A percentile compares a stretch with the other conserved stretches of the same genome.
Evolutionary conservation across 2,329 filamentous ascomycete species (phyloP).

Genomic region (Diaporthe australafricana): DNA sequence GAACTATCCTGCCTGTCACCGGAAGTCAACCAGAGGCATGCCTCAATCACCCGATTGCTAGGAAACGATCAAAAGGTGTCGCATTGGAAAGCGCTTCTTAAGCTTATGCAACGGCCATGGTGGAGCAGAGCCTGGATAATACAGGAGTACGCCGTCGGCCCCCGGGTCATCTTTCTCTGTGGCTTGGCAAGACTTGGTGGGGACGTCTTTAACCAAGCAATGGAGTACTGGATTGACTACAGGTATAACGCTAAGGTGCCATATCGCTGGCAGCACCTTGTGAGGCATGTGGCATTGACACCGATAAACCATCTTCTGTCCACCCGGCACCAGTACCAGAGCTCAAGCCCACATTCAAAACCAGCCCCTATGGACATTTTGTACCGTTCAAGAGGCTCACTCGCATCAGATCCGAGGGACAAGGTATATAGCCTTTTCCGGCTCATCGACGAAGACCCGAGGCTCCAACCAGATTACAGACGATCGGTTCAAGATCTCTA

Average conservation of each 20-base stretch:
- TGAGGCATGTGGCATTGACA: not conserved
- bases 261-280: not conserved
- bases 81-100: not conserved
- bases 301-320: not conserved
- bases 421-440: constrained; percentile 16
- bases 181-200: not conserved
- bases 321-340: constrained; percentile 18
- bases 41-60: not conserved
- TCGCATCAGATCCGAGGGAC: constrained; percentile 1
- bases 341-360: not conserved
- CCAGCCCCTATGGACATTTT: constrained; percentile 10
- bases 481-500: not conserved
- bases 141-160: constrained; percentile 8
- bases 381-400: not conserved
- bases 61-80: not conserved
- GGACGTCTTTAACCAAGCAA: not conserved
- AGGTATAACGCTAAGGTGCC: constrained; percentile 13
- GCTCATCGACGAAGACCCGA: constrained; percentile 1
- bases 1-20: not conserved
- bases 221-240: constrained; percentile 21
- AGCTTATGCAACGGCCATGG: constrained; percentile 8
- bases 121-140: constrained; percentile 25
- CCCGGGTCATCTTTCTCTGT: constrained; percentile 14
- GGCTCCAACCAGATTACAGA: constrained; percentile 13
- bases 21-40: not conserved